Evolutionary conservation across 2,329 filamentous ascomycete species (phyloP), one percentile per base, ranked within the genome.

Genomic region (Cytospora chrysosperma): DNA sequence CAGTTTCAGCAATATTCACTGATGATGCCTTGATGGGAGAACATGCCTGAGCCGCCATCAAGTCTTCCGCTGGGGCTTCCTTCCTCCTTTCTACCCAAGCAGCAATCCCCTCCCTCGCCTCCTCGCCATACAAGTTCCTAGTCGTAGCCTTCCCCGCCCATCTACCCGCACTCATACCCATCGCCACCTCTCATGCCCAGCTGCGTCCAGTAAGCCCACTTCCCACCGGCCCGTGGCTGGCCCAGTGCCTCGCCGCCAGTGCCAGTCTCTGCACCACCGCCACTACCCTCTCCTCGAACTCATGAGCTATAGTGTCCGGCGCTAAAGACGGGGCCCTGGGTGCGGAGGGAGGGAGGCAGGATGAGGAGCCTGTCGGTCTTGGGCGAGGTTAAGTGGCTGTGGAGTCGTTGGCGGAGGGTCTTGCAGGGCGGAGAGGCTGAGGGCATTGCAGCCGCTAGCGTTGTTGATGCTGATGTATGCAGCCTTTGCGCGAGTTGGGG

Each of bases 171-270:
- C 3, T 37, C 32, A 12, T 34, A 34, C 32, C 5, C 3, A 37
- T 37, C 15, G 19, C 4, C 15, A 37, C 17, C 34, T 56, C 24
- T 65, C 67, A 0, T 19, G 1, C 67, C 66, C n/a, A 69, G 51
- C 68, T 75, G 74, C 8, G 72, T 71, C 73, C 73, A 75, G 57
- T 70, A 75, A 0, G 73, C 72, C 73, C 74, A 76, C 68, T 76
- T 76, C 3, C 71, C 73, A 53, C 75, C 62, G 4, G 73, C 73
- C 64, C 70, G 72, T 17, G 71, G 68, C 67, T 74, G 73, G 9
- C 67, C 72, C 4, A 72, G 61, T 4, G 67, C 64, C 24, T 28
- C 53, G 7, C 34, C 49, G 0, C 13, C 37, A 4, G n/a, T n/a
- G 64, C 70, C 30, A 74, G 61, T 62, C 66, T 68, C 15, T 60